Base-by-base conservation (phyloP, 495 filamentous ascomycete genomes). In the Polyplosphaeria fusca region DNA sequence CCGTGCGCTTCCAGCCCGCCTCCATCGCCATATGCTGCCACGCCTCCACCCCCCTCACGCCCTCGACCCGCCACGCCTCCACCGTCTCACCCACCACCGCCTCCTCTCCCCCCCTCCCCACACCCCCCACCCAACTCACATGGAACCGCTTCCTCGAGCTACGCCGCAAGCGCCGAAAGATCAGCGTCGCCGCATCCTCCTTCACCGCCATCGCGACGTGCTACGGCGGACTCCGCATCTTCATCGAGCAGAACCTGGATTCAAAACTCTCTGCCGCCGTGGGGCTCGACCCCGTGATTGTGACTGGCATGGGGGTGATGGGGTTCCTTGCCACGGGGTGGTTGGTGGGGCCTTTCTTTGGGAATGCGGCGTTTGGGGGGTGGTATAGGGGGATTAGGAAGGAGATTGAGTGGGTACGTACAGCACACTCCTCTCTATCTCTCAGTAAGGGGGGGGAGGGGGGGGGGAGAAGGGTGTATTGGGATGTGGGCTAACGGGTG, bases 111-210 rank as follows among this genome's bases (percentile, higher is more conserved):
- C 30, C 7, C 38, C 14, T 4, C 42, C n/a, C 56, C n/a, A 24
- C 24, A n/a, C 16, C 35, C 24, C 19, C 42, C 3, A 30, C 52
- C 23, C 48, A 50, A 16, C 82, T 95, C 18, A 83, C 90, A 72
- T 98, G 93, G 93, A 86, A 96, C 75, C 82, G 82, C 35, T 98
- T 95, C 81, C 91, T 98, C 79, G 79, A 78, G 60, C 85, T 97
- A 44, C 92, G 93, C 67, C 84, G 86, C 48, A 84, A 82, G 28
- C 88, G 92, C 19, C 86, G 93, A 13, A 81, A 86, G 46, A 87
- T 88, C 79, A 87, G 90, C 60, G 83, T 94, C 35, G 81, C 74
- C 45, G 86, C 86, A 35, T 89, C 86, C 7, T 71, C 95, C 50
- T 65, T 81, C n/a, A 82, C 77, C 35, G 81, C 82, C 27, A 60